phyloP scores from a whole-genome alignment of 139 green algal genomes.

The Chlamydomonas incerta region DNA sequence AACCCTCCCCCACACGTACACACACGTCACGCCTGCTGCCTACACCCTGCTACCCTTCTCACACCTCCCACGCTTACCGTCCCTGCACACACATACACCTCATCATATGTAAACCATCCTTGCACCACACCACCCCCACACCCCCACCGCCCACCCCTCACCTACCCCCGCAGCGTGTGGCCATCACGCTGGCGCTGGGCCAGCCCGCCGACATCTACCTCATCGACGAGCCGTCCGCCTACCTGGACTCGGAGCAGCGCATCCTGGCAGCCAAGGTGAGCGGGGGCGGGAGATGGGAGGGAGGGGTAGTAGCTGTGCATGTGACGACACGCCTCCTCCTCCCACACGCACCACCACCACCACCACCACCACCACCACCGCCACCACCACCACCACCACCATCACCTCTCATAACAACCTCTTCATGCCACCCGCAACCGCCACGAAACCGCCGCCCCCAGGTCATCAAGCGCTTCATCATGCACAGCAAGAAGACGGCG shows the following conservation, averaged over 20 bases:
- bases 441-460: slow-evolving; percentile 63
- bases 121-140: no score
- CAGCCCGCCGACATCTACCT: slow-evolving; percentile 98
- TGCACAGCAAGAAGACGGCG: slow-evolving; percentile 99
- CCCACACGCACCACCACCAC: no score
- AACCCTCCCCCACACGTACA: no score
- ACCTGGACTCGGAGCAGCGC: slow-evolving; percentile 98
- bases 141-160: no score
- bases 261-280: slow-evolving; percentile 95
- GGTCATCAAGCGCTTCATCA: slow-evolving; percentile 99
- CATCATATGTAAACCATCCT: no score
- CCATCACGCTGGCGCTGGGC: slow-evolving; percentile 94
- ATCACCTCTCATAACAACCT: not conserved
- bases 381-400: not conserved
- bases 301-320: no score
- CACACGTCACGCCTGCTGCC: no score
- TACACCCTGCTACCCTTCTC: no score
- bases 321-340: no score
- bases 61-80: no score
- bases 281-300: not conserved
- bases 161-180: slow-evolving; percentile 81
- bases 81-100: no score
- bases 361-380: not conserved
- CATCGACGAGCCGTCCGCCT: slow-evolving; percentile 98
- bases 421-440: not conserved